Base-by-base conservation (phyloP, 306 rosid genomes). In the Cyamopsis tetragonoloba region DNA sequence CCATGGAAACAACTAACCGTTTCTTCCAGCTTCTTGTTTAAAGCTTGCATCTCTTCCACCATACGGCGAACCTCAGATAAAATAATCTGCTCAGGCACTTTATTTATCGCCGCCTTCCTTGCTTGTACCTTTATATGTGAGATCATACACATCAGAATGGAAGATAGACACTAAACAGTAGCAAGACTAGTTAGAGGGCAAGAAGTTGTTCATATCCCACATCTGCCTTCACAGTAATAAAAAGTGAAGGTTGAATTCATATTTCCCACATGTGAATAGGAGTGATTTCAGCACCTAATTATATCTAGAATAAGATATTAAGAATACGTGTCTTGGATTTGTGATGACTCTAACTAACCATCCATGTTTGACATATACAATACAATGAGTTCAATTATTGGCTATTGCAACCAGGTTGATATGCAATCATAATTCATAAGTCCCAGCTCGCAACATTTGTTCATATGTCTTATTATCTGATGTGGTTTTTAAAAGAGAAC, bases 21-120 rank as follows among this genome's bases (percentile, higher is more conserved):
- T 62, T 89, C 88, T 75, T 93, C 98, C 32, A 93, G 76, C 84
- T 86, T 82, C 82, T 73, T 93, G 71, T 93, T 93, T 59, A 89
- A 65, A 53, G 62, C 62, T 81, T 89, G 86, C 98, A 88, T 89
- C 79, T 86, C 97, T 66, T 83, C 95, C 30, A 93, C 96, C 98
- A 93, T 93, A 9, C 88, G 88, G 20, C 96, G 97, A 76, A 93
- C 91, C 68, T 88, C 96, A 7, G 86, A 64, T 62, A 93, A 46
- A 74, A 93, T 86, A 76, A 82, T 74, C 82, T 89, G 85, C 85
- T 93, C 96, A 11, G 97, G 98, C 27, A 88, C 66, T 85, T 80
- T 86, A 73, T 84, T 86, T 58, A 89, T 19, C 42, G 91, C 82
- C 38, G 85, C 88, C 75, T 79, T 89, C 88, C 79, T 88, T 75